Evolutionary conservation across 1,284 basidiomycete genomes (phyloP).

Genomic region (Ustanciosporium gigantosporum): DNA sequence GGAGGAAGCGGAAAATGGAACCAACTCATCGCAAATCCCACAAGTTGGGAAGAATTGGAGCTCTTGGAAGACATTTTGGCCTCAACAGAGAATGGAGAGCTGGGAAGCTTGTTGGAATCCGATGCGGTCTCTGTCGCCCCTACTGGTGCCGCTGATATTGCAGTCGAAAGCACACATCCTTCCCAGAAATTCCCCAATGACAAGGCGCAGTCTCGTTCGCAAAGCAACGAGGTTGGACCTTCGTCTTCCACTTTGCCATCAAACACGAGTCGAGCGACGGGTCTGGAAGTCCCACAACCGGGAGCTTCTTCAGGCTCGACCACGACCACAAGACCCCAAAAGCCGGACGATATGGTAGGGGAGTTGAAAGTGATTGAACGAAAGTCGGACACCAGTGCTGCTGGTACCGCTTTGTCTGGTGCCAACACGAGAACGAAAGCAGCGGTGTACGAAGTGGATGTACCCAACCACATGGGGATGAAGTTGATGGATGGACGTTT

Average conservation of each 20-base stretch:
- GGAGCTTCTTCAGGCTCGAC: too few relatives aligned
- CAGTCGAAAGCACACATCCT: background rate
- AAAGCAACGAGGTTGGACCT: background rate
- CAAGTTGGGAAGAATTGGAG: constrained; percentile 69
- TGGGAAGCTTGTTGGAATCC: background rate
- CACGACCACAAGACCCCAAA: too few relatives aligned
- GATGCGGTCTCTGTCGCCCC: too few relatives aligned
- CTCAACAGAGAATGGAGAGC: constrained; percentile 5
- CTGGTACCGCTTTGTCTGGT: background rate
- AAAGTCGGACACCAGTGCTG: background rate
- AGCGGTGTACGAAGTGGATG: constrained; percentile 23
- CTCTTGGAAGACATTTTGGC: constrained; percentile 34
- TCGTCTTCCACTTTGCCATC: background rate
- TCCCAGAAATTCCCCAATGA: background rate
- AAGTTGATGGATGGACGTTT: too few relatives aligned
- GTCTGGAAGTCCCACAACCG: too few relatives aligned
- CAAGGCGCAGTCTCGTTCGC: background rate
- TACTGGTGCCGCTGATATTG: too few relatives aligned
- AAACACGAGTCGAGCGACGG: too few relatives aligned
- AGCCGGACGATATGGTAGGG: too few relatives aligned
- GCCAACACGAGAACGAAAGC: background rate
- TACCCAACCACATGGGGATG: constrained; percentile 25
- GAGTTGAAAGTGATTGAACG: too few relatives aligned
- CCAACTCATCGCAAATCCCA: constrained; percentile 78
- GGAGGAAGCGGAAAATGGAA: constrained; percentile 76